Evolutionary conservation across 345 rosid species (phyloP), one percentile per base, ranked within the genome.

Genomic region (Populus simonii): DNA sequence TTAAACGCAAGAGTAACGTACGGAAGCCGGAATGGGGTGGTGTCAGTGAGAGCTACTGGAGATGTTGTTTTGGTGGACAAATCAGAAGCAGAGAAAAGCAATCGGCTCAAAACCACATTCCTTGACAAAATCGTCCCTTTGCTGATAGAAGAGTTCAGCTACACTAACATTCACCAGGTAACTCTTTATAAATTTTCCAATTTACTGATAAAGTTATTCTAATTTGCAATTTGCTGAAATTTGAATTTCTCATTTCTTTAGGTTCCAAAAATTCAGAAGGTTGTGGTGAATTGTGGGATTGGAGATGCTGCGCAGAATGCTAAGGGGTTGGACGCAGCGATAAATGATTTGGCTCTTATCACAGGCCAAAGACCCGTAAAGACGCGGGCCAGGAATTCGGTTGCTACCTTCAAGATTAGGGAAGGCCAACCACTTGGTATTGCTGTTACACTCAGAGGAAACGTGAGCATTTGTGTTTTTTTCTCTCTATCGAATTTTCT

Each of bases 271-370:
- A 57, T 92, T 31, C 88, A 90, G 68, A 93, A 93, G 89, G 83
- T 93, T 77, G 97, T 92, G 71, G 93, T 95, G 85, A 95, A 93
- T 78, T 95, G 98, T 82, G 99, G 99, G 73, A 93, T 95, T 74
- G 98, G 99, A 84, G 98, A 95, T 23, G 97, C 98, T 55, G 93
- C 92, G 0, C 97, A 92, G 80, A 95, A 93, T 71, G 88, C 94
- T 25, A 95, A 95, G 83, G 99, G 97, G 45, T 82, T 93, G 87
- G 98, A 95, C 4, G 92, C 93, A 1, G 98, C 98, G 27, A 83
- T 93, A 86, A 90, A 87, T 65, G 97, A 95, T 35, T 73, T 95
- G 79, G 97, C 98, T 6, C 81, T 90, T 71, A 93, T 95, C 47
- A 87, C 92, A 18, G 98, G 99, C 76, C 97, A 93, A 86, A 87